phyloP scores from a whole-genome alignment of 257 asterid species.

The Jacaranda mimosifolia region DNA sequence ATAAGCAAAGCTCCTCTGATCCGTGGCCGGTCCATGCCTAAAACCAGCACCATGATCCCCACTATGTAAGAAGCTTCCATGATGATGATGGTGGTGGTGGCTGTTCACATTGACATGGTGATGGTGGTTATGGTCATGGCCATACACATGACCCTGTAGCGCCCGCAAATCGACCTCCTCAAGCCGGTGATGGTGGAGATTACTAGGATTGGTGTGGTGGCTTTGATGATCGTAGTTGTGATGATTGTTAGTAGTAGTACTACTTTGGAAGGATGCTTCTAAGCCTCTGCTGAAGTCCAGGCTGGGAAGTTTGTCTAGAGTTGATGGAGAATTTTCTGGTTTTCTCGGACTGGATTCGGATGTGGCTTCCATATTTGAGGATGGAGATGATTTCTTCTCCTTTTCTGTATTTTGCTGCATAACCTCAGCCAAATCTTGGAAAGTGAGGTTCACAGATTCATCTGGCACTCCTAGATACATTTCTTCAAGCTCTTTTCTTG shows the following conservation, averaged over 20 bases:
- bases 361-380: conserved; percentile 30
- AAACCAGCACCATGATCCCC: conserved; percentile 30
- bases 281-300: conserved; percentile 67
- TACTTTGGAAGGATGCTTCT: conserved; percentile 46
- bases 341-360: conserved; percentile 32
- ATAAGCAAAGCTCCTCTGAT: conserved; percentile 49
- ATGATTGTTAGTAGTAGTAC: conserved; percentile 9
- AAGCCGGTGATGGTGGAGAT: conserved; percentile 22
- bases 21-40: conserved; percentile 2
- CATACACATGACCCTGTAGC: not conserved
- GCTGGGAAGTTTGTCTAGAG: conserved; percentile 66
- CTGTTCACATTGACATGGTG: conserved; percentile 8
- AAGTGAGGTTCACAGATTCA: conserved; percentile 87
- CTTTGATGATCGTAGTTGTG: too few species aligned
- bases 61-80: conserved; percentile 32
- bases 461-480: conserved; percentile 78
- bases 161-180: conserved; percentile 19
- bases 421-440: conserved; percentile 72
- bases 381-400: conserved; percentile 32
- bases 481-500: conserved; percentile 71
- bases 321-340: conserved; percentile 27
- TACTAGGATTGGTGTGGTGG: not conserved
- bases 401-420: conserved; percentile 38
- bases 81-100: not conserved
- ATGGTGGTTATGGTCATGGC: conserved; percentile 22